These are phyloP conservation scores for Trichothecium sympodiale DNA, from an alignment of 2,329 filamentous ascomycete genomes.

Conservation along the genomic window DNA sequence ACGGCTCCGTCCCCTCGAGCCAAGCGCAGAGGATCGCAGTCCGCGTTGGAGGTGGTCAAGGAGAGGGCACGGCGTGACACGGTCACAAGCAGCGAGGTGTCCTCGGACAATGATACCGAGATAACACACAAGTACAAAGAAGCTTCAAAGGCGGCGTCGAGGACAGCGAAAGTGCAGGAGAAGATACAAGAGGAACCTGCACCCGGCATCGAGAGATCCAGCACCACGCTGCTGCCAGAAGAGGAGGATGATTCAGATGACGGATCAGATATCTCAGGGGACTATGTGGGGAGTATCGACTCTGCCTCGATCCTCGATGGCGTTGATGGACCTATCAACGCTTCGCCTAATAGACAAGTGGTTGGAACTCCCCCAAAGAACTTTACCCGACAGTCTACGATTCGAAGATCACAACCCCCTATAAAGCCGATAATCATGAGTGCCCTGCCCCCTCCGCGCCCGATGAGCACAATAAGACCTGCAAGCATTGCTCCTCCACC, in stretches of 20 bases:
- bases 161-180: constrained; percentile 23
- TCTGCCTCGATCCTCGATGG: constrained; percentile 61
- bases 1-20: constrained; percentile 42
- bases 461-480: constrained; percentile 51
- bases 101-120: constrained; percentile 71
- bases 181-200: constrained; percentile 26
- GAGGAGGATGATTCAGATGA: constrained; percentile 52
- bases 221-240: constrained; percentile 42
- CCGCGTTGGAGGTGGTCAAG: constrained; percentile 58
- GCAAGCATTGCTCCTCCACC: constrained; percentile 54
- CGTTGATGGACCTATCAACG: constrained; percentile 46
- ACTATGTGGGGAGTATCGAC: constrained; percentile 57
- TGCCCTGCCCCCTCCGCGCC: constrained; percentile 60
- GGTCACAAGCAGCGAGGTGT: constrained; percentile 72
- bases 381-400: constrained; percentile 51
- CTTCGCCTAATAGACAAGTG: constrained; percentile 44
- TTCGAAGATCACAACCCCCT: constrained; percentile 47
- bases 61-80: constrained; percentile 63
- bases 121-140: constrained; percentile 53
- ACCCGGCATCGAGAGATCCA: constrained; percentile 29
- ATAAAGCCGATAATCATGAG: constrained; percentile 46
- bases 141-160: constrained; percentile 44
- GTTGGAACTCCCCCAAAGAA: constrained; percentile 54
- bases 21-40: constrained; percentile 56
- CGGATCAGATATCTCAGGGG: constrained; percentile 50